Evolutionary conservation across 805 yeast species (phyloP), one percentile per base, ranked within the genome.

Genomic region (Metschnikowia aberdeeniae): DNA sequence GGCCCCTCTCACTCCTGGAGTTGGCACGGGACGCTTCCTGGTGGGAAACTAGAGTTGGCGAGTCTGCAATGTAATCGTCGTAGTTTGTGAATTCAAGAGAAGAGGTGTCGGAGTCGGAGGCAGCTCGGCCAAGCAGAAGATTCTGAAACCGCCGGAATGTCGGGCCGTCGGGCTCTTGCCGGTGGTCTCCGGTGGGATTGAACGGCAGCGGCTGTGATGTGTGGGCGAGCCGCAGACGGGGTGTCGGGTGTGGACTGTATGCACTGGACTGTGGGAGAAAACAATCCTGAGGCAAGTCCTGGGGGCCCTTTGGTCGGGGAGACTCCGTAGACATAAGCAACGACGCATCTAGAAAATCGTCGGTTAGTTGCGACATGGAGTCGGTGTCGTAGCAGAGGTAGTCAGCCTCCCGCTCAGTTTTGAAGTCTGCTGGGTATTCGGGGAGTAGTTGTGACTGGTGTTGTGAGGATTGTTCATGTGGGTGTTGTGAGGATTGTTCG

Each of bases 231-330:
- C 26, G 26, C 26, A 22, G 26, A 22, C 26, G 26, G 26, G 26
- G 2, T 22, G 26, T 2, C 26, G 8, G 26, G 4, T 1, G 26
- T 6, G 26, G 8, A 3, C 26, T 3, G 8, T 22, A 22, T 2
- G 6, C 26, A 22, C 8, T 2, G 26, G 26, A 22, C 29, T 34
- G 42, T 22, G 26, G 33, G 2, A 29, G 40, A 28, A 28, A 40
- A 19, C 60, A 60, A 44, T 68, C 70, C 13, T 64, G 68, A 5
- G 71, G 67, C 19, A 70, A 51, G 35, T 61, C 66, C 51, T 64
- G 63, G 1, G 75, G 75, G 1, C 75, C 75, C 60, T 60, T 68
- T 1, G 69, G 74, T 35, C 61, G 61, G 13, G 72, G 69, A 32
- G 67, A 63, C 4, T 63, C 69, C 42, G 47, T 51, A 7, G 19